Conservation (phyloP, 1,139 yeast genomes). For the Pneumocystis oryctolagi region DNA sequence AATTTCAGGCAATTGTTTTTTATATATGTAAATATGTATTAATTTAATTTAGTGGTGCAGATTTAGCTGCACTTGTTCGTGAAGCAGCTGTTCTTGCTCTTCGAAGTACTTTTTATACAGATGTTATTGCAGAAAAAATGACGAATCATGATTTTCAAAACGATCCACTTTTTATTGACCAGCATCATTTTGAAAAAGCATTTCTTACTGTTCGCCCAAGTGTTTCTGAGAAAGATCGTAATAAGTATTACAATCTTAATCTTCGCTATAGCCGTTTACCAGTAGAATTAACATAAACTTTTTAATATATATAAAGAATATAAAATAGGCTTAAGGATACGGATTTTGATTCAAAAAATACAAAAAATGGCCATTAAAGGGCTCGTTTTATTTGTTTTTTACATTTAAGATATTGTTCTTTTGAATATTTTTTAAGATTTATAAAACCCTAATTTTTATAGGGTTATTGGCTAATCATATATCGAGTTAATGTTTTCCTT, state of each 20-base stretch:
- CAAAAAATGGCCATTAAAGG: no score
- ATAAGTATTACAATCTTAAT: constrained; percentile 42
- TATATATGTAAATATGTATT: background rate
- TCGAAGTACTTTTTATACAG: constrained; percentile 48
- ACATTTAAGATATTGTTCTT: no score
- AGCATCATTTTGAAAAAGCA: constrained; percentile 56
- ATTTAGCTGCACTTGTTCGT: constrained; percentile 74
- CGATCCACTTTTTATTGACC: constrained; percentile 37
- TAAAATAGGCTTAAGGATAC: no score
- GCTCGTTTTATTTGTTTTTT: no score
- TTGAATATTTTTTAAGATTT: no score
- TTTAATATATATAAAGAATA: no score
- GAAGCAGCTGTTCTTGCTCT: constrained; percentile 87
- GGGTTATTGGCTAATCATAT: no score
- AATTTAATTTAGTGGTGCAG: constrained; percentile 58
- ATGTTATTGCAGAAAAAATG: constrained; percentile 34
- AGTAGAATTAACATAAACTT: background rate
- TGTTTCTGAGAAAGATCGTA: constrained; percentile 74
- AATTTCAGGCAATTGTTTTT: constrained; percentile 34
- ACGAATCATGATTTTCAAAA: constrained; percentile 26
- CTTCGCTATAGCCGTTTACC: background rate
- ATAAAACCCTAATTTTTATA: no score
- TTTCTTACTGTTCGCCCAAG: constrained; percentile 69
- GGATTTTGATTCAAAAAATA: no score
- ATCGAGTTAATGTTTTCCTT: no score